Percentiles rank a stretch among this genome's conserved stretches.
Evolutionary conservation across 352 stramenopile genomes (phyloP).

Genomic region (Peronospora belbahrii): DNA sequence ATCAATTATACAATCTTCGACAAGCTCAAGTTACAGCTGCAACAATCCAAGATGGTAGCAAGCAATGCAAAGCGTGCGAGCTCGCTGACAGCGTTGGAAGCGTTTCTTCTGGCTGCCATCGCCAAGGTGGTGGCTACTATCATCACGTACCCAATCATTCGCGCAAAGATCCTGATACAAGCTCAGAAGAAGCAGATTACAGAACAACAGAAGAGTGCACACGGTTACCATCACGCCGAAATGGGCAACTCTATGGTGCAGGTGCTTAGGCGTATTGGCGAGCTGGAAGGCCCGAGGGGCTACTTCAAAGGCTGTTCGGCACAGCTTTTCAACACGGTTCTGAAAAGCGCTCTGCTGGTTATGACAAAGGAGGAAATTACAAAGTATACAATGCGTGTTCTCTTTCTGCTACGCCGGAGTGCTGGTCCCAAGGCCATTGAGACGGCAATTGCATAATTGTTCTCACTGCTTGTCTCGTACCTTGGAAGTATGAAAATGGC

Average conservation of each 20-base stretch:
- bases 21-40: conserved; percentile 67
- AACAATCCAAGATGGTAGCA: conserved; percentile 42
- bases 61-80: conserved; percentile 29
- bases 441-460: conserved; percentile 12
- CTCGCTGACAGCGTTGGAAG: conserved; percentile 56
- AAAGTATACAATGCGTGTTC: conserved; percentile 62
- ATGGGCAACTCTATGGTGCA: conserved; percentile 60
- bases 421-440: conserved; percentile 19
- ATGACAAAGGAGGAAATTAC: conserved; percentile 85
- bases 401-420: conserved; percentile 54
- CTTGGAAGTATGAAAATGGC: no score
- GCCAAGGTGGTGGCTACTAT: conserved; percentile 80
- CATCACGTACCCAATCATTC: conserved; percentile 85
- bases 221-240: conserved; percentile 36
- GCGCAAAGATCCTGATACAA: conserved; percentile 85
- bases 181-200: conserved; percentile 55
- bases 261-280: conserved; percentile 57
- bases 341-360: conserved; percentile 75
- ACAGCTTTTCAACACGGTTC: conserved; percentile 76
- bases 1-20: conserved; percentile 89
- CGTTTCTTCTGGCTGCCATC: conserved; percentile 75
- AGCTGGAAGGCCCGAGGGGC: conserved; percentile 42
- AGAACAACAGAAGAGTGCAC: conserved; percentile 9
- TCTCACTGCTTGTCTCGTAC: background rate
- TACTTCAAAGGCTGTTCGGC: conserved; percentile 77